phyloP scores from a whole-genome alignment of 495 filamentous ascomycete species.

The Penicillium waksmanii region DNA sequence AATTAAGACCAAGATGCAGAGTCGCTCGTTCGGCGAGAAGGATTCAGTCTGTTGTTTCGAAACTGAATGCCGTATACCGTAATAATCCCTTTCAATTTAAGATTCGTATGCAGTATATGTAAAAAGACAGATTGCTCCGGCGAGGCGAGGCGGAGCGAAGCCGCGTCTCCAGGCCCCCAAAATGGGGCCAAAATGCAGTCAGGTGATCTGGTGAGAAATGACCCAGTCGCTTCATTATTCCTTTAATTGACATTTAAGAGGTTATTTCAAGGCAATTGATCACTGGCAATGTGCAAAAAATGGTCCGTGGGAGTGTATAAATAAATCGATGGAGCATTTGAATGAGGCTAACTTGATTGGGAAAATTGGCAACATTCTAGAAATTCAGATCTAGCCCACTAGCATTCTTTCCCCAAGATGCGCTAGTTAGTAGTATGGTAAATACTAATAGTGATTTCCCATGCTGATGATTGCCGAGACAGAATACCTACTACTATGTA shows the following conservation, averaged over 20 bases:
- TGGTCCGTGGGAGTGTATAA: no score
- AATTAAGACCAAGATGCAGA: not conserved
- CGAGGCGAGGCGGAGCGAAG: not conserved
- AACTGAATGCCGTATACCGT: not conserved
- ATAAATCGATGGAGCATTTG: not conserved
- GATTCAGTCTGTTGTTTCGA: not conserved
- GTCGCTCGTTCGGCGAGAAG: not conserved
- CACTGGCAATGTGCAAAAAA: not conserved
- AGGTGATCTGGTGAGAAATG: conserved; percentile 1
- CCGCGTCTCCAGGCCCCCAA: not conserved
- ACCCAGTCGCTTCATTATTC: not conserved
- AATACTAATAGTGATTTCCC: no score
- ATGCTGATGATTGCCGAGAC: no score
- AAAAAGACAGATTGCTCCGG: not conserved
- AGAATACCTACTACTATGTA: no score
- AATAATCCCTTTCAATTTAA: not conserved
- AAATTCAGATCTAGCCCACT: not conserved
- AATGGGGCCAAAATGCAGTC: conserved; percentile 1
- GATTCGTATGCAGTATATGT: not conserved
- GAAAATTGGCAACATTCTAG: not conserved
- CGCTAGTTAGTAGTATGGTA: no score
- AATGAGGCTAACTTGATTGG: not conserved
- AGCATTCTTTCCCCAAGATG: not conserved
- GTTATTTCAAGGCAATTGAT: not conserved
- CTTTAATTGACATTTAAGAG: not conserved